Conservation (phyloP, 1,284 basidiomycete species). For the Cystobasidium sp. region DNA sequence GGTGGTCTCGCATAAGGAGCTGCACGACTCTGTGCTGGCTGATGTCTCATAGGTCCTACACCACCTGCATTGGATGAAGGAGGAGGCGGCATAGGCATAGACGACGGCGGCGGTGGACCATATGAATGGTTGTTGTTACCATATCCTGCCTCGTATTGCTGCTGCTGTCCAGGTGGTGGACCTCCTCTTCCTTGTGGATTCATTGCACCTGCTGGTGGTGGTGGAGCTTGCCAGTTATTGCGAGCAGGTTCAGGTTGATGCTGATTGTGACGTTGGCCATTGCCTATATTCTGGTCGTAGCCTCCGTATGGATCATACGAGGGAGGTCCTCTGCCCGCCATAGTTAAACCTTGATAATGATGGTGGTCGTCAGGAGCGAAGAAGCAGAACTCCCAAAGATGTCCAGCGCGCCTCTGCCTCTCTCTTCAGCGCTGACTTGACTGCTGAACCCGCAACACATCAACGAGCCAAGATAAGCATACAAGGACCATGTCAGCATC, state of each 20-base stretch:
- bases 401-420: background rate
- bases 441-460: background rate
- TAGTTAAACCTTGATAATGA: slow-evolving; percentile 28
- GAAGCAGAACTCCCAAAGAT: too few species aligned
- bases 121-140: slow-evolving; percentile 12
- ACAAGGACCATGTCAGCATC: slow-evolving; percentile 30
- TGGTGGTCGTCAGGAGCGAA: slow-evolving; percentile 22
- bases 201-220: background rate
- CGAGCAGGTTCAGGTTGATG: background rate
- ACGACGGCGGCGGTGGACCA: background rate
- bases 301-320: slow-evolving; percentile 79
- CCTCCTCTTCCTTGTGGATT: background rate
- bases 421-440: slow-evolving; percentile 8
- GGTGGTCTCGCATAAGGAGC: slow-evolving; percentile 16
- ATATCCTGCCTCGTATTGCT: background rate
- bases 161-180: slow-evolving; percentile 8
- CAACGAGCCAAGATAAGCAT: background rate
- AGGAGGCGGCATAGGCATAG: slow-evolving; percentile 13
- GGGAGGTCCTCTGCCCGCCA: slow-evolving; percentile 3
- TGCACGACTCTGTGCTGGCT: slow-evolving; percentile 8
- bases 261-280: background rate
- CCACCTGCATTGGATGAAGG: slow-evolving; percentile 9
- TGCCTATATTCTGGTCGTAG: slow-evolving; percentile 63
- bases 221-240: slow-evolving; percentile 7
- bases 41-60: slow-evolving; percentile 27